phyloP scores from a whole-genome alignment of 495 filamentous ascomycete genomes.

The Xylaria palmicola region DNA sequence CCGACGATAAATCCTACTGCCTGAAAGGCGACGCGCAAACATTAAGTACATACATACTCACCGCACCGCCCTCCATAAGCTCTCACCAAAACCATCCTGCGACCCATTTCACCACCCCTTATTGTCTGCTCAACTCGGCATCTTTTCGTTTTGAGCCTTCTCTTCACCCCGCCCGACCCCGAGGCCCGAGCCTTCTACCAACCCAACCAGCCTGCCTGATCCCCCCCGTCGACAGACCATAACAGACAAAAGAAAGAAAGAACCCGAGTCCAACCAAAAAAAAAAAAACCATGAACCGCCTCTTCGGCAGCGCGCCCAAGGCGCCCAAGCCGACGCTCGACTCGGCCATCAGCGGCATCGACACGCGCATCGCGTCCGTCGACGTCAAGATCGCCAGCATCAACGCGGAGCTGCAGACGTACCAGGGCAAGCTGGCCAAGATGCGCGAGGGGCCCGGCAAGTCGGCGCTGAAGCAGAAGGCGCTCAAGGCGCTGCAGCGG shows the following conservation, averaged over 20 bases:
- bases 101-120: no score
- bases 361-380: slow-evolving; percentile 81
- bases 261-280: not conserved
- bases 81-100: not conserved
- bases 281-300: slow-evolving; percentile 73
- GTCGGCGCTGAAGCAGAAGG: slow-evolving; percentile 87
- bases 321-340: slow-evolving; percentile 89
- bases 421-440: slow-evolving; percentile 84
- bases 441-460: slow-evolving; percentile 98
- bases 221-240: no score
- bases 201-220: no score
- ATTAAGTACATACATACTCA: not conserved
- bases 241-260: no score
- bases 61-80: not conserved
- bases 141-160: no score
- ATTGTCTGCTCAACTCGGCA: no score
- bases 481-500: slow-evolving; percentile 92
- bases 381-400: slow-evolving; percentile 93
- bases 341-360: slow-evolving; percentile 84
- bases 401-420: slow-evolving; percentile 84
- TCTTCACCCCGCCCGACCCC: no score
- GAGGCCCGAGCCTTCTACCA: no score
- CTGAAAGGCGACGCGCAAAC: not conserved
- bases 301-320: slow-evolving; percentile 85
- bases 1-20: slow-evolving; percentile 1